A percentile compares a stretch with the other conserved stretches of the same genome.
Evolutionary conservation across 2,329 filamentous ascomycete species (phyloP).

Genomic region (Colletotrichum orbiculare): DNA sequence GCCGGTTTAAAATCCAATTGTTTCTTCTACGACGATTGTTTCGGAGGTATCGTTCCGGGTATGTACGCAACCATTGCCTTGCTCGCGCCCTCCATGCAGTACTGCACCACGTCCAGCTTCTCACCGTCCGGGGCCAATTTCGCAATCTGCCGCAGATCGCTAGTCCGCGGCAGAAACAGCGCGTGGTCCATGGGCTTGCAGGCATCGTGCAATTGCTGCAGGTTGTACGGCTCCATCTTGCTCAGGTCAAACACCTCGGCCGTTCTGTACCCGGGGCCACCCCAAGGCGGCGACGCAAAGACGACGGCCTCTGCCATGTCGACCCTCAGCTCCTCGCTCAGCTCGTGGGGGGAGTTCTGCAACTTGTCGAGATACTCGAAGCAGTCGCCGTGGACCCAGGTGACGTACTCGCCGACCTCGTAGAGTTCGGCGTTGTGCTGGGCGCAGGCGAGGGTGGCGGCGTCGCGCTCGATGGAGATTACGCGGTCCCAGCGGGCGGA

Average conservation of each 20-base stretch:
- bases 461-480: conserved; percentile 89
- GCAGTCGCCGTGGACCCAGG: conserved; percentile 88
- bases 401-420: conserved; percentile 78
- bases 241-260: conserved; percentile 83
- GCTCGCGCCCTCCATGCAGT: conserved; percentile 90
- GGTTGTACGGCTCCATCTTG: conserved; percentile 88
- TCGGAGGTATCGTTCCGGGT: conserved; percentile 46
- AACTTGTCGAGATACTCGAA: conserved; percentile 75
- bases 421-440: conserved; percentile 92
- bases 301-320: conserved; percentile 56
- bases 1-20: conserved; percentile 1
- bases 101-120: conserved; percentile 84
- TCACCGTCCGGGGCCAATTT: conserved; percentile 58
- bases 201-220: conserved; percentile 70
- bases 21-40: neutral
- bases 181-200: conserved; percentile 72
- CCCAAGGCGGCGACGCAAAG: conserved; percentile 71
- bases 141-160: conserved; percentile 83
- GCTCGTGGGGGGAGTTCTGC: conserved; percentile 47
- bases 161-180: conserved; percentile 87
- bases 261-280: conserved; percentile 65
- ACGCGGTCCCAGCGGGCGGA: conserved; percentile 83
- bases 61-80: conserved; percentile 80
- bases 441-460: conserved; percentile 84
- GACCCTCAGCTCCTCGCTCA: conserved; percentile 54